Conservation (phyloP, 2,329 filamentous ascomycete species). For the Xylariomycetidae sp. region DNA sequence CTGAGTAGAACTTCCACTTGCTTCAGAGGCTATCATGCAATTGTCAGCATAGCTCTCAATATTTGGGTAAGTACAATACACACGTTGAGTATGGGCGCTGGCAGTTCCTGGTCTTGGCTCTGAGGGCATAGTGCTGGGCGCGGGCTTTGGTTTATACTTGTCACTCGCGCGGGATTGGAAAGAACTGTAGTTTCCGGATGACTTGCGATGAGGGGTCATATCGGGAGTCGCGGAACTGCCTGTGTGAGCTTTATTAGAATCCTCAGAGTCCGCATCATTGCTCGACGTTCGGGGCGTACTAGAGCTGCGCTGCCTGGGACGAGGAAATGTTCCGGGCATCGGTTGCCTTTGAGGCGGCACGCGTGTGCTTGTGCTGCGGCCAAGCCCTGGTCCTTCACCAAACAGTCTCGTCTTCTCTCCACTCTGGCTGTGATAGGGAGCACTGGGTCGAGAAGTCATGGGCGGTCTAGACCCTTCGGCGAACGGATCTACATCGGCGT, state of each 20-base stretch:
- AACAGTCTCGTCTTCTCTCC: conserved; percentile 58
- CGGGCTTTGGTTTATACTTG: conserved; percentile 15
- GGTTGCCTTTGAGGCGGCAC: conserved; percentile 25
- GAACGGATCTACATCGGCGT: no score
- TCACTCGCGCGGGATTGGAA: conserved; percentile 16
- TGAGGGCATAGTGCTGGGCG: conserved; percentile 3
- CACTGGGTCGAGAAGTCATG: conserved; percentile 49
- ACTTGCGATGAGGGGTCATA: conserved; percentile 5
- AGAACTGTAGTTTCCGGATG: conserved; percentile 4
- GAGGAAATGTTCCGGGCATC: conserved; percentile 22
- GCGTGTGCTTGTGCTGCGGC: conserved; percentile 42
- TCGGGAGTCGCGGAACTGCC: conserved; percentile 4
- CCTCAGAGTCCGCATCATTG: conserved; percentile 23
- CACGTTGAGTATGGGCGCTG: conserved; percentile 8
- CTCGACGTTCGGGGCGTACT: conserved; percentile 23
- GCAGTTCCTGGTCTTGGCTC: conserved; percentile 14
- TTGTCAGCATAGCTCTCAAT: conserved; percentile 15
- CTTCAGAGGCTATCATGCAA: conserved; percentile 9
- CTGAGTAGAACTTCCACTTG: conserved; percentile 17
- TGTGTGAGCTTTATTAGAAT: conserved; percentile 13
- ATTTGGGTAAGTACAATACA: no score
- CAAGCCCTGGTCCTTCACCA: conserved; percentile 38
- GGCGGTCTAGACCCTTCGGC: no score
- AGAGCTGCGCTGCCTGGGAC: conserved; percentile 20
- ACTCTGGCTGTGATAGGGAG: conserved; percentile 50